Base-by-base conservation (phyloP, 1,284 basidiomycete species). In the Fomitopsis betulina region DNA sequence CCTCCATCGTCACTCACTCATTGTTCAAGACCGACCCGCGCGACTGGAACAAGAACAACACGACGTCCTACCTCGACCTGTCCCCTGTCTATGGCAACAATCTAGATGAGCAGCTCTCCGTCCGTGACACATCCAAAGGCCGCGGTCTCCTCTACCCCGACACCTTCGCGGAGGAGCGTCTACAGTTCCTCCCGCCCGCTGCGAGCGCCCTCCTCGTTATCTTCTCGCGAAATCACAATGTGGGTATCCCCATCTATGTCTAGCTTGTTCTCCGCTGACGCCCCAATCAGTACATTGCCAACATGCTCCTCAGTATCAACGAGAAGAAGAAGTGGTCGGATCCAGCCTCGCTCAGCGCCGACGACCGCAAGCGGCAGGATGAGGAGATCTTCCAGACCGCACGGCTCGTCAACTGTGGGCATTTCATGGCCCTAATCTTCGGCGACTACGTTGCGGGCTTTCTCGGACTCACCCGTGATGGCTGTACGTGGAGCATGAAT, bases 361-460 rank as follows among this genome's bases (percentile, higher is more conserved):
- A 67, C 23, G 67, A 74, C 27, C 67, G 68, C 27, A 62, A 60
- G 30, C 71, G 68, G 0, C 87, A 89, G 66, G 87, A 89, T 60
- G 83, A 89, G 54, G 89, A 91, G 66, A 81, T 93, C 56, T 93
- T 92, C 77, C 78, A 89, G 58, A 84, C 85, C 23, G 80, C 90
- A 7, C 80, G 90, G 38, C 74, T 91, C 53, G 83, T 93, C 60
- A 93, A 93, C 64, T 65, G 65, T 57, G 69, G 66, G 10, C 64
- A 68, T 58, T 91, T 90, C 68, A 84, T 90, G 79, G 80, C 85
- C 58, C 80, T 86, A 53, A 86, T 90, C 65, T 73, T 88, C 49
- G 80, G 71, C 35, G 88, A 91, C 71, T 92, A 92, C 60, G 85
- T 91, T 35, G 87, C 85, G 15, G 82, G 83, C 13, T 87, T 89